Conservation (phyloP, 2,329 filamentous ascomycete genomes). For the Bipolaris bicolor region DNA sequence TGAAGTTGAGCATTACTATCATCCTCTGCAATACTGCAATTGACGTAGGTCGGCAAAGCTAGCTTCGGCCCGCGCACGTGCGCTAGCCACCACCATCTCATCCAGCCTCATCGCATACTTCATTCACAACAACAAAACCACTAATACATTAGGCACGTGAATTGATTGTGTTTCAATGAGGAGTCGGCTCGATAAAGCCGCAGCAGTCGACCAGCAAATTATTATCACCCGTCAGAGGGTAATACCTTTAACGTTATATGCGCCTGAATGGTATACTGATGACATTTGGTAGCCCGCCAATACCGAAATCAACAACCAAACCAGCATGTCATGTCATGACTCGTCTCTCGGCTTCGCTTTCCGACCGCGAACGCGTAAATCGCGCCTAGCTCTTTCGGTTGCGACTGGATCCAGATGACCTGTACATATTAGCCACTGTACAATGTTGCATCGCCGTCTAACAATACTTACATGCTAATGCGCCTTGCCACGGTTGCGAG, state of each 20-base stretch:
- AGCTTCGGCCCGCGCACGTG: slow-evolving; percentile 35
- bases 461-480: slow-evolving; percentile 89
- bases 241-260: slow-evolving; percentile 37
- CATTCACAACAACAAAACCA: not conserved
- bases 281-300: slow-evolving; percentile 29
- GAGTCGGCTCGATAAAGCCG: slow-evolving; percentile 22
- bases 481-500: slow-evolving; percentile 85
- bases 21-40: slow-evolving; percentile 27
- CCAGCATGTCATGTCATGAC: slow-evolving; percentile 9
- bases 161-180: slow-evolving; percentile 30
- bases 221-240: slow-evolving; percentile 39
- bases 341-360: slow-evolving; percentile 15
- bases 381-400: slow-evolving; percentile 41
- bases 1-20: slow-evolving; percentile 35
- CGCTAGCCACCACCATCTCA: not conserved
- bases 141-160: slow-evolving; percentile 11
- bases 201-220: slow-evolving; percentile 36
- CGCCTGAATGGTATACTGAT: slow-evolving; percentile 38
- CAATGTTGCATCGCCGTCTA: not conserved
- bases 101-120: not conserved
- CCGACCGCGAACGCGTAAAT: slow-evolving; percentile 25
- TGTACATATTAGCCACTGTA: slow-evolving; percentile 29
- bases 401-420: slow-evolving; percentile 51
- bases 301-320: slow-evolving; percentile 25
- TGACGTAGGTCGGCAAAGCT: slow-evolving; percentile 32